phyloP scores from a whole-genome alignment of 2,329 filamentous ascomycete genomes.

The Dothistroma septosporum region DNA sequence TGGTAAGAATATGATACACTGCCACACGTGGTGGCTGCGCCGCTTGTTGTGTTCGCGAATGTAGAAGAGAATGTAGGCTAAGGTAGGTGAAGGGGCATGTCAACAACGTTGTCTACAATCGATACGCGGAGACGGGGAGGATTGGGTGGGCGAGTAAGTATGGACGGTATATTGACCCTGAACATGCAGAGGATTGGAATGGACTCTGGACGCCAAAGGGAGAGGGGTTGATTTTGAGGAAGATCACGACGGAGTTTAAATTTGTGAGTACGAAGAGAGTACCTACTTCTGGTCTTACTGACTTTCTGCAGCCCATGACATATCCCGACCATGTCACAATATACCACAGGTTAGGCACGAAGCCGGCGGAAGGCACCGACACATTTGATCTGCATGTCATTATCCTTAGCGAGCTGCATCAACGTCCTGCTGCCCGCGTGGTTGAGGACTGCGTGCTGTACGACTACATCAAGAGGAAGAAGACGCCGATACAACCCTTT shows the following conservation, averaged over 20 bases:
- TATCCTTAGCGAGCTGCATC: constrained; percentile 71
- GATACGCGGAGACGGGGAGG: constrained; percentile 76
- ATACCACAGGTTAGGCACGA: constrained; percentile 67
- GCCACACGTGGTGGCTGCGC: background rate
- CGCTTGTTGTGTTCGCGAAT: constrained; percentile 4
- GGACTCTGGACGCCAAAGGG: constrained; percentile 63
- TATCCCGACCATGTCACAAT: constrained; percentile 80
- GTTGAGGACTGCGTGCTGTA: constrained; percentile 77
- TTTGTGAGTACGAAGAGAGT: constrained; percentile 53
- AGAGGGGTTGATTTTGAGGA: constrained; percentile 71
- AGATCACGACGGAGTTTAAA: constrained; percentile 80
- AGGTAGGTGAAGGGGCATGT: constrained; percentile 58
- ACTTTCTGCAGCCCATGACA: constrained; percentile 62
- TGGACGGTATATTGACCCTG: constrained; percentile 58
- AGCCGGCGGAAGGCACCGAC: constrained; percentile 48
- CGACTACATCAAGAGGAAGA: constrained; percentile 61
- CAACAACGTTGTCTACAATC: constrained; percentile 80
- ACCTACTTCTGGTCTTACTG: constrained; percentile 31
- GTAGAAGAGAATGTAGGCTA: constrained; percentile 14
- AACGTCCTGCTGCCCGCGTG: constrained; percentile 67
- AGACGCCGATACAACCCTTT: constrained; percentile 56
- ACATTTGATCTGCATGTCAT: constrained; percentile 59
- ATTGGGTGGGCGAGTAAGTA: constrained; percentile 72
- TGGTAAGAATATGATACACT: constrained; percentile 36
- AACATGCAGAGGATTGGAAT: constrained; percentile 61